A percentile compares a stretch with the other conserved stretches of the same genome.
Evolutionary conservation across 2,329 filamentous ascomycete genomes (phyloP).

Genomic region (Celoporthe dispersa): DNA sequence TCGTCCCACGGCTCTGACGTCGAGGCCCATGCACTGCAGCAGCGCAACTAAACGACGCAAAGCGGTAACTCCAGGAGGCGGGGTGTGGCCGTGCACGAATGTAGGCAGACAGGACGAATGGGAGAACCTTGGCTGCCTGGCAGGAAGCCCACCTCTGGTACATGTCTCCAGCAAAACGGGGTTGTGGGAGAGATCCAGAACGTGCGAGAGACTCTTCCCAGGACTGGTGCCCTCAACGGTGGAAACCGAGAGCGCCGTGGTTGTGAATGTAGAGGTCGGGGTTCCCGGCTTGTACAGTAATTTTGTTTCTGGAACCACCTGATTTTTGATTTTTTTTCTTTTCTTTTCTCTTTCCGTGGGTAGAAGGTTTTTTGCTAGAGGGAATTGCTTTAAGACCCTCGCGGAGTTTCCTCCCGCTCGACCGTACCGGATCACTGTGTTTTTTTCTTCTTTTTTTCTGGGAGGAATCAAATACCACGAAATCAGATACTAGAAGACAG

Average conservation of each 20-base stretch:
- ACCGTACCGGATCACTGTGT: neutral
- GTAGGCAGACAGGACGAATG: neutral
- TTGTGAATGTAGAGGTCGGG: neutral
- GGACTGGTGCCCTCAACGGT: neutral
- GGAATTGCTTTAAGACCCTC: neutral
- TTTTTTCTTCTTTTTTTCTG: neutral
- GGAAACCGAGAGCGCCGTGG: neutral
- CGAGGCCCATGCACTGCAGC: slow-evolving; percentile 16
- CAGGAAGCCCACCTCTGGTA: neutral
- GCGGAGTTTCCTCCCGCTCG: neutral
- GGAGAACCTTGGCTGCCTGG: neutral
- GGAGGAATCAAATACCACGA: neutral
- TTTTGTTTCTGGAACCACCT: neutral
- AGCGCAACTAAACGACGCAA: neutral
- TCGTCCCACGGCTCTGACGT: slow-evolving; percentile 14
- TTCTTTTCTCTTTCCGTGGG: neutral
- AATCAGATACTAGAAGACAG: neutral
- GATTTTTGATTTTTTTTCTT: neutral
- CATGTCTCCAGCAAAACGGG: neutral
- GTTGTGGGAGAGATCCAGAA: neutral
- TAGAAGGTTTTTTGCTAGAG: neutral
- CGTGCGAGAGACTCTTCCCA: neutral
- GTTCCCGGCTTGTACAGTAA: neutral
- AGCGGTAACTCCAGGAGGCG: neutral
- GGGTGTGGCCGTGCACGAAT: neutral